Evolutionary conservation across 176 grass and related monocot species (phyloP).

Genomic region (Oryza punctata): DNA sequence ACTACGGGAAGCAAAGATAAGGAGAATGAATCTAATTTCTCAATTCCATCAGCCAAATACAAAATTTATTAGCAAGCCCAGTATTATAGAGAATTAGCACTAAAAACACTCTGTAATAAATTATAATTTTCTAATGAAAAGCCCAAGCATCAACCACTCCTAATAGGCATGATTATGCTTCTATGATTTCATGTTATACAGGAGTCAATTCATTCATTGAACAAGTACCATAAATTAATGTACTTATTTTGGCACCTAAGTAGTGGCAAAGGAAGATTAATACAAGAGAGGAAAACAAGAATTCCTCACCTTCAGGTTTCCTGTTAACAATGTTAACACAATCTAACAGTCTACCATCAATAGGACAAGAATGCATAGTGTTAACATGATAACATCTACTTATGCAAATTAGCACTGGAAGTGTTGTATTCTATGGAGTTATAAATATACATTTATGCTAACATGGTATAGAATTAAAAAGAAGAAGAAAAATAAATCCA

Average conservation of each 20-base stretch:
- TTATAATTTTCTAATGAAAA: background rate
- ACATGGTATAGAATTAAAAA: background rate
- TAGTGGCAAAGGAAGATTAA: background rate
- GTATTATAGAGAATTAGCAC: background rate
- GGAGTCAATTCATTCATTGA: background rate
- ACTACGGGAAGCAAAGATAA: conserved; percentile 4
- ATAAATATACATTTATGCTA: conserved; percentile 20
- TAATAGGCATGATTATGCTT: background rate
- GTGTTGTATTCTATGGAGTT: background rate
- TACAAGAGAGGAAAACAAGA: conserved; percentile 16
- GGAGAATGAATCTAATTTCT: background rate
- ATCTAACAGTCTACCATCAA: background rate
- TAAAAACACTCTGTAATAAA: background rate
- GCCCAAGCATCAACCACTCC: background rate
- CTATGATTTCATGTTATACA: background rate
- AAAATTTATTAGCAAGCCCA: conserved; percentile 5
- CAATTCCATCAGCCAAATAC: background rate
- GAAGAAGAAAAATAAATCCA: background rate
- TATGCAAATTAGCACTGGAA: background rate
- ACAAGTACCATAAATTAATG: background rate
- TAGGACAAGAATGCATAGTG: conserved; percentile 7
- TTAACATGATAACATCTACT: conserved; percentile 6
- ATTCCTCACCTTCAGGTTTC: conserved; percentile 12
- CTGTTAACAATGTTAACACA: background rate
- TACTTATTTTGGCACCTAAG: background rate